These are phyloP conservation scores for Xylariaceae sp. DNA, from an alignment of 2,329 filamentous ascomycete species.

Conservation along the genomic window DNA sequence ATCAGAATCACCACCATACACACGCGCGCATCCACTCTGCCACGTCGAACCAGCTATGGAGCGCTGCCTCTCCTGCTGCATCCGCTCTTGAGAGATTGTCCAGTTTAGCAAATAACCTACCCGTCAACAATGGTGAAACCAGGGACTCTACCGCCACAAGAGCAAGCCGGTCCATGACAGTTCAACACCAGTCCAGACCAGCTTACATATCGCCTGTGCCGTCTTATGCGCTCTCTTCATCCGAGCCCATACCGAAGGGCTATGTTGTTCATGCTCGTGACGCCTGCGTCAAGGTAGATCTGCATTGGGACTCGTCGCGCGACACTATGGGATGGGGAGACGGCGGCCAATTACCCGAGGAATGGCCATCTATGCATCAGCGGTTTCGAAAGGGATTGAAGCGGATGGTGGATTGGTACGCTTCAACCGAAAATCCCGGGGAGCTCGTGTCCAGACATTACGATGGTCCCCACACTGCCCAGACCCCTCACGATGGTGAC, in stretches of 20 bases:
- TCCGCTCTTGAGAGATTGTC: conserved; percentile 22
- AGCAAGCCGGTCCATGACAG: too few relatives aligned
- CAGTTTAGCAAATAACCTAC: conserved; percentile 17
- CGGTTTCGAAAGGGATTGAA: conserved; percentile 78
- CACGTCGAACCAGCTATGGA: conserved; percentile 39
- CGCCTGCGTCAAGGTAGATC: conserved; percentile 81
- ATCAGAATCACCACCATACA: conserved; percentile 36
- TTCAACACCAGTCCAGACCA: conserved; percentile 7
- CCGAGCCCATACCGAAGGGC: conserved; percentile 78
- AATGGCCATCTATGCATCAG: conserved; percentile 94
- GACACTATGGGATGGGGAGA: conserved; percentile 76
- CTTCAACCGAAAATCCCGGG: conserved; percentile 47
- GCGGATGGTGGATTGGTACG: conserved; percentile 81
- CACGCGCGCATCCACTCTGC: conserved; percentile 24
- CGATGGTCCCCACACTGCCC: conserved; percentile 18
- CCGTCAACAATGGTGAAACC: conserved; percentile 12
- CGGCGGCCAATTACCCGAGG: conserved; percentile 83
- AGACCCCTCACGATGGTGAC: conserved; percentile 44
- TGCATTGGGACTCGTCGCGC: conserved; percentile 91
- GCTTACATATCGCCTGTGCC: conserved; percentile 75
- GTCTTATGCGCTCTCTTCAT: conserved; percentile 75
- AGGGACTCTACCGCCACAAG: conserved; percentile 8
- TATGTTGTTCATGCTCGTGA: conserved; percentile 90
- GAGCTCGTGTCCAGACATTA: conserved; percentile 47
- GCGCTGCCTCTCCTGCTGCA: conserved; percentile 16